These are phyloP conservation scores for Evernia prunastri DNA, from an alignment of 495 filamentous ascomycete species.

Conservation along the genomic window DNA sequence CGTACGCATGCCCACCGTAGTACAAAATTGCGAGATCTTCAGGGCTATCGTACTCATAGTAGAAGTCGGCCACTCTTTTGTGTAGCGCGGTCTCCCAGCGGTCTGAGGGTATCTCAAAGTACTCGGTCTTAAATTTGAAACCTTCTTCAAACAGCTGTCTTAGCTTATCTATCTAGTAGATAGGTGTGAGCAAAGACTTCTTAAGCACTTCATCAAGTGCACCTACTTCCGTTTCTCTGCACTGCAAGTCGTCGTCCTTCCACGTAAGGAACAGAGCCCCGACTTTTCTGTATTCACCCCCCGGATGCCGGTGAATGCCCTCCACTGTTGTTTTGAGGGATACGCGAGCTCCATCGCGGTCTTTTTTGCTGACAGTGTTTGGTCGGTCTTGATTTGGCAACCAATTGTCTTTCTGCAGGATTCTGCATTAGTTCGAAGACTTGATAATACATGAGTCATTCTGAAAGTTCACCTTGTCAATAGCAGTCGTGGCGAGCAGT, in stretches of 20 bases:
- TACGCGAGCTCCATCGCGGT: no score
- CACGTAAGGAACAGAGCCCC: constrained; percentile 48
- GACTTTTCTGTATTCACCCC: constrained; percentile 48
- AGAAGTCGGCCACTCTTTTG: constrained; percentile 21
- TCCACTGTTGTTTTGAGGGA: no score
- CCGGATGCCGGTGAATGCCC: no score
- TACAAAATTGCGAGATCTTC: constrained; percentile 28
- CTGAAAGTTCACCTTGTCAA: no score
- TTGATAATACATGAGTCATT: no score
- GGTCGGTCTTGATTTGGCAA: no score
- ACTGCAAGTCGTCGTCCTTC: constrained; percentile 48
- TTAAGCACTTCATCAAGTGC: no score
- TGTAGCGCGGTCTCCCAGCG: constrained; percentile 24
- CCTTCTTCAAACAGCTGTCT: constrained; percentile 17
- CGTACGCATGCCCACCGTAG: constrained; percentile 28
- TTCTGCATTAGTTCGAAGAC: no score
- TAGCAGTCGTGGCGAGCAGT: no score
- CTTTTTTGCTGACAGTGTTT: no score
- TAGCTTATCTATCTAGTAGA: constrained; percentile 21
- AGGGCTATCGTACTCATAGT: constrained; percentile 24
- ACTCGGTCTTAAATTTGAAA: constrained; percentile 26
- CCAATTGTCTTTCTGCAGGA: no score
- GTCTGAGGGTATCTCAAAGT: constrained; percentile 26
- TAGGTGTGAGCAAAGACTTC: constrained; percentile 4
- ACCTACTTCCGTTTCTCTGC: constrained; percentile 24